A percentile compares a stretch with the other conserved stretches of the same genome.
These are phyloP conservation scores for Alnus glutinosa DNA, from an alignment of 306 rosid genomes.

Conservation along the genomic window DNA sequence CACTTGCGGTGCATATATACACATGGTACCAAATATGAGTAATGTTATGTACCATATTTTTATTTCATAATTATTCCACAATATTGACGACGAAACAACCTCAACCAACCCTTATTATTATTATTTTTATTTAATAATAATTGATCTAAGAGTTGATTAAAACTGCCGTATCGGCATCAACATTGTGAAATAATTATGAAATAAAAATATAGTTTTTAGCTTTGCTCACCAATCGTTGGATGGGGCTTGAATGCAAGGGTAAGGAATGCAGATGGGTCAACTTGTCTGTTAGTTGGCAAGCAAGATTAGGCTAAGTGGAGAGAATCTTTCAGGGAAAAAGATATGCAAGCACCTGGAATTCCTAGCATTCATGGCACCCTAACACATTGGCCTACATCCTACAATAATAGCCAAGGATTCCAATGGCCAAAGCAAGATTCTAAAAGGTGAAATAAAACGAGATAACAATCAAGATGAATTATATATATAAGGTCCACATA, in stretches of 20 bases:
- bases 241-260: neutral
- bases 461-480: no score
- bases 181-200: no score
- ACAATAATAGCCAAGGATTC: neutral
- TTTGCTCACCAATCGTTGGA: no score
- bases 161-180: no score
- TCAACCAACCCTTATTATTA: no score
- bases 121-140: no score
- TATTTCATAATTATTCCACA: no score
- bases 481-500: neutral
- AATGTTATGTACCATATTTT: no score
- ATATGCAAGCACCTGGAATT: neutral
- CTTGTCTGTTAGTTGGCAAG: neutral
- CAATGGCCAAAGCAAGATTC: neutral
- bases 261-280: neutral
- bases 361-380: conserved; percentile 3
- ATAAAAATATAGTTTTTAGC: no score
- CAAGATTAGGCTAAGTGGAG: neutral
- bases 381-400: neutral
- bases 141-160: no score
- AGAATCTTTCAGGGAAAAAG: neutral
- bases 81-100: no score
- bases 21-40: neutral
- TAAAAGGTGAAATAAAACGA: neutral
- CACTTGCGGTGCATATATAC: neutral